Conservation (phyloP, 345 rosid species). For the Euphorbia lathyris region DNA sequence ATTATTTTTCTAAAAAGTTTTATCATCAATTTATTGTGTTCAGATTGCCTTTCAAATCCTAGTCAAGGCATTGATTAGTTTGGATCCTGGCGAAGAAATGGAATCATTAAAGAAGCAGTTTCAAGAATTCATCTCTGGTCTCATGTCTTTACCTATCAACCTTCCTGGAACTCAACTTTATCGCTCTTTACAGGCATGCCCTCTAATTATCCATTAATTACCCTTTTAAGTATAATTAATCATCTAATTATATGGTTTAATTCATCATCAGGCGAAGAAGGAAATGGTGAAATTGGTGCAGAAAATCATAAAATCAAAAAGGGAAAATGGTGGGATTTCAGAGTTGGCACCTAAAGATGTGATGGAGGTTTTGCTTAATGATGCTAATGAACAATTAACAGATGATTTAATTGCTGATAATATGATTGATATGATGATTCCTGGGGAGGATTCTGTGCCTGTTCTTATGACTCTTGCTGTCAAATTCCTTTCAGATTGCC, state of each 20-base stretch:
- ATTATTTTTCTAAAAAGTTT: constrained; percentile 27
- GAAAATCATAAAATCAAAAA: constrained; percentile 47
- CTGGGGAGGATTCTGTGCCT: constrained; percentile 98
- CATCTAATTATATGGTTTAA: background rate
- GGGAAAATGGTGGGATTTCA: constrained; percentile 26
- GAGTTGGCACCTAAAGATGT: constrained; percentile 48
- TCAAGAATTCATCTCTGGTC: constrained; percentile 78
- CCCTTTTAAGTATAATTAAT: background rate
- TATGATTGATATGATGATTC: constrained; percentile 97
- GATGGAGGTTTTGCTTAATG: constrained; percentile 67
- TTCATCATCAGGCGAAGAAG: constrained; percentile 68
- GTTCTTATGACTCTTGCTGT: constrained; percentile 85
- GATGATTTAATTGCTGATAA: constrained; percentile 79
- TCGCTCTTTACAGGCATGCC: constrained; percentile 74
- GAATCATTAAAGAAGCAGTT: constrained; percentile 66
- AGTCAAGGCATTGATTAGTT: constrained; percentile 81
- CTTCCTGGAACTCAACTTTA: constrained; percentile 87
- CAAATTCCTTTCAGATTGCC: constrained; percentile 79
- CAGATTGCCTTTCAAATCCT: constrained; percentile 93
- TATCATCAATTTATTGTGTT: constrained; percentile 8
- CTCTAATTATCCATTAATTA: background rate
- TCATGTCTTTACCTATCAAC: constrained; percentile 85
- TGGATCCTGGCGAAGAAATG: constrained; percentile 81
- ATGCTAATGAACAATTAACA: constrained; percentile 49
- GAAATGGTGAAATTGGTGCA: constrained; percentile 69